Conservation (phyloP, 2,329 filamentous ascomycete genomes). For the Paraconiothyrium sp. region DNA sequence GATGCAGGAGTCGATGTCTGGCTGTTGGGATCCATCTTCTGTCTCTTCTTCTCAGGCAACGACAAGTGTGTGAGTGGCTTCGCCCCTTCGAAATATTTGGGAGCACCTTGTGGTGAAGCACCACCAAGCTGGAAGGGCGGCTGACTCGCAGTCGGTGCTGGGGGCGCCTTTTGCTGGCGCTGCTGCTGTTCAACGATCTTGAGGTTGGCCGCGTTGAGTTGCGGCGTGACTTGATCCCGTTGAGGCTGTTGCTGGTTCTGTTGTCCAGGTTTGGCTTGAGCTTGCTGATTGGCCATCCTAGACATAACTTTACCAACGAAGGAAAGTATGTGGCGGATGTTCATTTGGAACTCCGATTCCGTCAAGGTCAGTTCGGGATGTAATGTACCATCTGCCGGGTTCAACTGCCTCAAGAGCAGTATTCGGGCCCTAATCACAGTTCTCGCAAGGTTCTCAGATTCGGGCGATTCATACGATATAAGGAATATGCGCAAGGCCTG, state of each 20-base stretch:
- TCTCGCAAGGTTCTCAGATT: conserved; percentile 38
- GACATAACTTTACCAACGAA: conserved; percentile 42
- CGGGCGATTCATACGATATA: conserved; percentile 34
- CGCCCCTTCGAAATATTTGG: conserved; percentile 62
- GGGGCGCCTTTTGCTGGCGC: conserved; percentile 59
- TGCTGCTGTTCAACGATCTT: conserved; percentile 56
- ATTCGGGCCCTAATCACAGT: conserved; percentile 37
- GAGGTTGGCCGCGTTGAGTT: conserved; percentile 50
- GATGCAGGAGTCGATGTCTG: conserved; percentile 54
- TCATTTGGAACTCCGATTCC: conserved; percentile 38
- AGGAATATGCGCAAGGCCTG: conserved; percentile 44
- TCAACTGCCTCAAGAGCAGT: conserved; percentile 41
- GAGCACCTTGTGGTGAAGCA: conserved; percentile 65
- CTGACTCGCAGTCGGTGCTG: conserved; percentile 60
- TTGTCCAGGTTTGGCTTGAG: conserved; percentile 15
- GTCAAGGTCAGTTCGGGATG: conserved; percentile 39
- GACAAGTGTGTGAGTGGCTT: conserved; percentile 66
- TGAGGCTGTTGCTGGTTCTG: conserved; percentile 30
- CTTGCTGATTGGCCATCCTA: conserved; percentile 28
- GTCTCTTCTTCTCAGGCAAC: conserved; percentile 66
- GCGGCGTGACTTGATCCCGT: conserved; percentile 32
- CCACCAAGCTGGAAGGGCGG: conserved; percentile 62
- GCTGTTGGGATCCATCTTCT: conserved; percentile 57
- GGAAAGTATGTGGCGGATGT: conserved; percentile 35
- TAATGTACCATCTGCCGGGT: conserved; percentile 39